Conservation (phyloP, 306 rosid genomes). For the Pachyrhizus erosus region DNA sequence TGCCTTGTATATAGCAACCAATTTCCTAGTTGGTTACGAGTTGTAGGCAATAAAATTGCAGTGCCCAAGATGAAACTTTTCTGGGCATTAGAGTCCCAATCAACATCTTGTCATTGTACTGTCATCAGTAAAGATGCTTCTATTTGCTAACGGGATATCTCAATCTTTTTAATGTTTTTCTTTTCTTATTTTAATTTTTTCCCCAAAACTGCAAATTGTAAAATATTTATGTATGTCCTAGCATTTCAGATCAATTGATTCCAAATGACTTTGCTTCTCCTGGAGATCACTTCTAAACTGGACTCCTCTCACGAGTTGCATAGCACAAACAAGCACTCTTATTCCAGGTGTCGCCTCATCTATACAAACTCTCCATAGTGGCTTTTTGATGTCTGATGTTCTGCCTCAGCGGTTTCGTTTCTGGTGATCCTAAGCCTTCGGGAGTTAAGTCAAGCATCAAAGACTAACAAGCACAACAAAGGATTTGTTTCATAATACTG, state of each 20-base stretch:
- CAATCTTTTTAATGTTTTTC: conserved; percentile 18
- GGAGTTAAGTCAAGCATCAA: conserved; percentile 40
- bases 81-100: not conserved
- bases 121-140: not conserved
- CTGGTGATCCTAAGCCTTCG: not conserved
- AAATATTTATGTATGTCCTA: conserved; percentile 2
- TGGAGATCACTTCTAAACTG: conserved; percentile 34
- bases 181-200: not conserved
- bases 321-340: conserved; percentile 19
- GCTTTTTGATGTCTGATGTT: conserved; percentile 34
- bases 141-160: conserved; percentile 17
- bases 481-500: conserved; percentile 30
- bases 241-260: conserved; percentile 42
- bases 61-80: not conserved
- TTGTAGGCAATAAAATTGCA: conserved; percentile 15
- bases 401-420: conserved; percentile 42
- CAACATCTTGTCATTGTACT: conserved; percentile 1
- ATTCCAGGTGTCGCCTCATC: conserved; percentile 23
- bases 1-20: conserved; percentile 29
- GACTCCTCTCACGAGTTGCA: conserved; percentile 42
- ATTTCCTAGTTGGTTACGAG: conserved; percentile 22
- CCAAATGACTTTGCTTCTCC: conserved; percentile 33
- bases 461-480: conserved; percentile 40
- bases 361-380: not conserved
- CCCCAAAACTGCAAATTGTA: not conserved